Percentiles rank a stretch among this genome's conserved stretches.
phyloP scores from a whole-genome alignment of 768 basidiomycete species.

The Rhizopogon roseolus region DNA sequence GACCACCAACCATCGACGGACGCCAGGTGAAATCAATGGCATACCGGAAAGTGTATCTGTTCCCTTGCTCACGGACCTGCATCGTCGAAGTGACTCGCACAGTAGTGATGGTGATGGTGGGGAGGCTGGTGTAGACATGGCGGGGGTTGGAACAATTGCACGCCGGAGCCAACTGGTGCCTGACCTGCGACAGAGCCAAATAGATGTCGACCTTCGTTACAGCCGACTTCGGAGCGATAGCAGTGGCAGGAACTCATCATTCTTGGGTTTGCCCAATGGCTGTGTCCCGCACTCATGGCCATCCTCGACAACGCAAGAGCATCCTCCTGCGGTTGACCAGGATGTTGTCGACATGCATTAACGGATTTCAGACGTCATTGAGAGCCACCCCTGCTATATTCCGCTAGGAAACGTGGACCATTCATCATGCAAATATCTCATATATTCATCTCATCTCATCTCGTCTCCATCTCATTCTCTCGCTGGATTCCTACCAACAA shows the following conservation, averaged over 20 bases:
- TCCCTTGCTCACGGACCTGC: slow-evolving; percentile 26
- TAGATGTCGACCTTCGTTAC: neutral
- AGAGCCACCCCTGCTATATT: too few relatives aligned
- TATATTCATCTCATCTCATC: neutral
- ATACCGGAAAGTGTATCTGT: slow-evolving; percentile 17
- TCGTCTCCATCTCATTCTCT: too few relatives aligned
- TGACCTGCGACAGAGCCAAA: neutral
- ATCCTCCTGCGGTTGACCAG: neutral
- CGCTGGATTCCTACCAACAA: neutral
- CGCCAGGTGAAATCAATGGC: neutral
- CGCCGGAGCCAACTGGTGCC: slow-evolving; percentile 25
- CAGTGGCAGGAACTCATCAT: neutral
- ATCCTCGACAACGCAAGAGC: neutral
- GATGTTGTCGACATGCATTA: neutral
- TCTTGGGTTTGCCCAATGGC: neutral
- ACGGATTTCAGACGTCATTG: neutral
- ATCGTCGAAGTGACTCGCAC: slow-evolving; percentile 16
- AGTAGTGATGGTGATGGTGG: slow-evolving; percentile 7
- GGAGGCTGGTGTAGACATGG: slow-evolving; percentile 34
- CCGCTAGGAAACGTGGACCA: neutral
- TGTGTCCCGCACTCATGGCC: neutral
- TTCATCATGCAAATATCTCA: neutral
- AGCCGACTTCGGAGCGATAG: slow-evolving; percentile 11
- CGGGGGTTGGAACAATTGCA: slow-evolving; percentile 40
- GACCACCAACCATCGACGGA: neutral